Percentiles rank a stretch among this genome's conserved stretches.
phyloP scores from a whole-genome alignment of 768 basidiomycete genomes.

The Strobilomyces dryophilus region DNA sequence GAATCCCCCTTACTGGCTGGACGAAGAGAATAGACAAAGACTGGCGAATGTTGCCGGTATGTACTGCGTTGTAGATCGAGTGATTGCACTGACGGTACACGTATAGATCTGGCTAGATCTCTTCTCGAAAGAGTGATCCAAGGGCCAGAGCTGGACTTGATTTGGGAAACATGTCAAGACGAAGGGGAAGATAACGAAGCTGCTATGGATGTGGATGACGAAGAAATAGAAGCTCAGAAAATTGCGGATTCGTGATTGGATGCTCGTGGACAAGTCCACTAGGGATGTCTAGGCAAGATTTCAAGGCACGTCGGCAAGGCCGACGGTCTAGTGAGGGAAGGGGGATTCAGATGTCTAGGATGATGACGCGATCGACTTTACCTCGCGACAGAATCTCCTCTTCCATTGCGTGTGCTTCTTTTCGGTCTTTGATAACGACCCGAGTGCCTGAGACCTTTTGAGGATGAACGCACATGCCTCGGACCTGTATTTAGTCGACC shows the following conservation, averaged over 20 bases:
- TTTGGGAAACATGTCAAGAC: conserved; percentile 58
- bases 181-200: conserved; percentile 38
- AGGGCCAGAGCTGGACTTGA: conserved; percentile 63
- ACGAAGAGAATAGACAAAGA: conserved; percentile 34
- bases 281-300: background rate
- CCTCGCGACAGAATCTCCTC: conserved; percentile 53
- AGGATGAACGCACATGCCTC: conserved; percentile 51
- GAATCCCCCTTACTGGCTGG: conserved; percentile 59
- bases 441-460: conserved; percentile 36
- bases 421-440: conserved; percentile 32
- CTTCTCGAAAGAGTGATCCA: conserved; percentile 66
- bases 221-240: conserved; percentile 41
- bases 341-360: background rate
- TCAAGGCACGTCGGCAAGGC: conserved; percentile 13
- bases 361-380: conserved; percentile 9
- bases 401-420: conserved; percentile 50
- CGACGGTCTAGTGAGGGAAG: conserved; percentile 15
- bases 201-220: conserved; percentile 51
- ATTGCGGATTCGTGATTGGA: conserved; percentile 15
- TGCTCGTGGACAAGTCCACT: background rate
- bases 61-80: conserved; percentile 11
- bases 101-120: conserved; percentile 52
- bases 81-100: conserved; percentile 4
- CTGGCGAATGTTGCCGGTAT: conserved; percentile 48
- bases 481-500: conserved; percentile 44